Conservation (phyloP, 2,329 filamentous ascomycete species). For the Pseudogymnoascus sp. region DNA sequence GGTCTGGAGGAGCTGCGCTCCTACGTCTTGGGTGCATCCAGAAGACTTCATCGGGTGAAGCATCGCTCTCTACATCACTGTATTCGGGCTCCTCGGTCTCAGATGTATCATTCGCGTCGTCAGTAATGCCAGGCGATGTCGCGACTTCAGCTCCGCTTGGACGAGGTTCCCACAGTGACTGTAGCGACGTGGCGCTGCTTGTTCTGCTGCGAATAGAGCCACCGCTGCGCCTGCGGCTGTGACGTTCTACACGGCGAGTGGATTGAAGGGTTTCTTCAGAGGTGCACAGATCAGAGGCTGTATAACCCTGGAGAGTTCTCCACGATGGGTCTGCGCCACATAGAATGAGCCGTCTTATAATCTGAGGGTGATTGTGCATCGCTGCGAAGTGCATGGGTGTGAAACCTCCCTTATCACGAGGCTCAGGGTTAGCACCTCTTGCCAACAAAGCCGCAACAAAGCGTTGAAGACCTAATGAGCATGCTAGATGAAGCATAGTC, state of each 20-base stretch:
- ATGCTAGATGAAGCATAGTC: slow-evolving; percentile 73
- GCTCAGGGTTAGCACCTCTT: slow-evolving; percentile 67
- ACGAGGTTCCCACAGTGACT: slow-evolving; percentile 57
- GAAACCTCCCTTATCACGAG: slow-evolving; percentile 70
- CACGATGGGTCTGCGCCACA: slow-evolving; percentile 65
- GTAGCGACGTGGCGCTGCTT: slow-evolving; percentile 59
- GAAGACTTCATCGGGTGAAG: slow-evolving; percentile 24
- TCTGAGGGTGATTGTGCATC: slow-evolving; percentile 65
- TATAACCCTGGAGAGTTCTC: slow-evolving; percentile 61
- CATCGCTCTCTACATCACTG: slow-evolving; percentile 23
- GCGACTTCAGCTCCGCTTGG: slow-evolving; percentile 33
- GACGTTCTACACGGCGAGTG: slow-evolving; percentile 53
- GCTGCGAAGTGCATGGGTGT: slow-evolving; percentile 76
- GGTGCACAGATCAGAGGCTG: slow-evolving; percentile 61
- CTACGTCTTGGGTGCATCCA: slow-evolving; percentile 28
- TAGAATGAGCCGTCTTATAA: slow-evolving; percentile 66
- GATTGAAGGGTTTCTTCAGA: slow-evolving; percentile 56
- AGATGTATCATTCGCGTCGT: slow-evolving; percentile 36
- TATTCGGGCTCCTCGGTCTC: slow-evolving; percentile 27
- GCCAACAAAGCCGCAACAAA: slow-evolving; percentile 71
- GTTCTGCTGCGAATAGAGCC: slow-evolving; percentile 49
- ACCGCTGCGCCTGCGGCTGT: slow-evolving; percentile 60
- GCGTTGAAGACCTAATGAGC: slow-evolving; percentile 63
- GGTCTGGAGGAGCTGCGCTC: slow-evolving; percentile 15
- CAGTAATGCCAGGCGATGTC: slow-evolving; percentile 31